Evolutionary conservation across 352 stramenopile genomes (phyloP), one percentile per base, ranked within the genome.

Genomic region (Phytophthora multivora): DNA sequence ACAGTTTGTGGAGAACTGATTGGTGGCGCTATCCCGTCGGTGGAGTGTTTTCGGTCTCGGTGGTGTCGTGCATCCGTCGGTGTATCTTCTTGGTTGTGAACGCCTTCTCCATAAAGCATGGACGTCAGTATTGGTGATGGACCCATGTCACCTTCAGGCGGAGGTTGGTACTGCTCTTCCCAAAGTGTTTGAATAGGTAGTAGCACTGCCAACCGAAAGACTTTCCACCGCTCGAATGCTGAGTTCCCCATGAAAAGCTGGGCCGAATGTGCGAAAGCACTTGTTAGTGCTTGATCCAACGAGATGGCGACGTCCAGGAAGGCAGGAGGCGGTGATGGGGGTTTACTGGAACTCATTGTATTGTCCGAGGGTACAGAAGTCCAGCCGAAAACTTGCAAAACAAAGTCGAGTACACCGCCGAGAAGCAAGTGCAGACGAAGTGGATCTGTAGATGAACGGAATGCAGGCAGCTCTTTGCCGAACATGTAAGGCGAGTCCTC

Each of bases 401-500:
- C 73, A 11, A 59, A 71, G 19, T 83, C 57, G 21, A 89, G 72
- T 13, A 48, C 79, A 12, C 73, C 75, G 4, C 74, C 55, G 0
- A 89, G 59, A 49, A 90, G 66, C 48, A 90, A 58, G 33, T 90
- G 79, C 8, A 88, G 36, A 1, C 81, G 75, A 13, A 90, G 21
- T 2, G 79, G 69, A 31, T 87, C 77, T 49, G 78, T 83, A 7
- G 76, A 63, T 3, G 80, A 73, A 0, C 79, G 79, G 25, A 79
- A 87, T 0, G 82, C 78, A 13, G 80, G 84, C 16, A 93, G 63
- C 26, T 93, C 84, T 35, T 89, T 87, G 53, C 84, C 84, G 55
- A 91, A 91, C 76, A 93, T 86, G 71, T 80, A 90, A 0, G 84
- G 84, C 19, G 81, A 87, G 50, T 93, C 84, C 46, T 93, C 84